Conservation (phyloP, 352 stramenopile species). For the Blastocystis sp. region DNA sequence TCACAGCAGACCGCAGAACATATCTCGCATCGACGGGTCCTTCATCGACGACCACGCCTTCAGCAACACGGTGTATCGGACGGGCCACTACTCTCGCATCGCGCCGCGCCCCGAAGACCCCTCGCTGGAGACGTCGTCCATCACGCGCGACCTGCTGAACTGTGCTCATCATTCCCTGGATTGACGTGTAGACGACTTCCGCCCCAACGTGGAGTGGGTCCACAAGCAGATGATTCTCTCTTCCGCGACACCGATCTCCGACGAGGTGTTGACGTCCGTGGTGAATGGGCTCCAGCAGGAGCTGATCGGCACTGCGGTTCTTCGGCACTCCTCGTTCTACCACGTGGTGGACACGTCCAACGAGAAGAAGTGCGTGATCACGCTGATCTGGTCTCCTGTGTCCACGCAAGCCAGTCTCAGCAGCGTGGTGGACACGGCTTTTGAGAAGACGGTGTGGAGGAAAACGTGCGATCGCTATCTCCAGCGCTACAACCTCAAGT, state of each 20-base stretch:
- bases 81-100: slow-evolving; percentile 16
- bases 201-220: slow-evolving; percentile 46
- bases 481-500: not conserved
- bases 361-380: slow-evolving; percentile 35
- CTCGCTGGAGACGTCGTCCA: not conserved
- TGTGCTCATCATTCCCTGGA: not conserved
- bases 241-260: not conserved
- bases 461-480: not conserved
- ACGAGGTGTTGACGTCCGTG: slow-evolving; percentile 7
- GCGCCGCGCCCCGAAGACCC: not conserved
- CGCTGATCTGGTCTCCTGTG: not conserved
- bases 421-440: not conserved
- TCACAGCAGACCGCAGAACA: slow-evolving; percentile 38
- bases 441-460: slow-evolving; percentile 28
- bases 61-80: slow-evolving; percentile 30
- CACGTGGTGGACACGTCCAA: slow-evolving; percentile 5
- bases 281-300: slow-evolving; percentile 32
- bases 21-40: slow-evolving; percentile 32
- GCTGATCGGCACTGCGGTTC: not conserved
- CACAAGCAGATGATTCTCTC: slow-evolving; percentile 48
- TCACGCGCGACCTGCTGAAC: not conserved
- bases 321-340: slow-evolving; percentile 34
- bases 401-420: not conserved
- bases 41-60: slow-evolving; percentile 38
- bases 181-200: slow-evolving; percentile 58